Evolutionary conservation across 2,329 filamentous ascomycete genomes (phyloP).

Genomic region (Coniochaeta sp.): DNA sequence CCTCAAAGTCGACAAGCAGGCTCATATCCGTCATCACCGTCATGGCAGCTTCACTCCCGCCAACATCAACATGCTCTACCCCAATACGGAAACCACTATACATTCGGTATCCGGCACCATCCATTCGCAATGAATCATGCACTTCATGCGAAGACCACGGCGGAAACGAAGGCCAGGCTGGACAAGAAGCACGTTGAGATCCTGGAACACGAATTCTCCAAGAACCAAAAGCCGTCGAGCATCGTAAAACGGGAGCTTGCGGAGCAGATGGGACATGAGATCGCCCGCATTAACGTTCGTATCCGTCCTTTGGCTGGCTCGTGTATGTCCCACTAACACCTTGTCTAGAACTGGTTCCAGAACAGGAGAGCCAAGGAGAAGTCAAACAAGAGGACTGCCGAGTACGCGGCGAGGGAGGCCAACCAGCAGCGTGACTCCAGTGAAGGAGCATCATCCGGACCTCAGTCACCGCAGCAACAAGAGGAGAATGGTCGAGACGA

Average conservation of each 20-base stretch:
- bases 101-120: background rate
- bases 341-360: constrained; percentile 59
- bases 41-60: background rate
- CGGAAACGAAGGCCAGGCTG: constrained; percentile 42
- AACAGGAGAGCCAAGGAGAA: constrained; percentile 58
- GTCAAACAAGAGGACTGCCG: constrained; percentile 51
- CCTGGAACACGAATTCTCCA: constrained; percentile 53
- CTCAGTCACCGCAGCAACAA: constrained; percentile 4
- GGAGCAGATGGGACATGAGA: constrained; percentile 54
- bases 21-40: background rate
- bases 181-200: constrained; percentile 53
- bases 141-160: background rate
- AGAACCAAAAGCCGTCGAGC: constrained; percentile 58
- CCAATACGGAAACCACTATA: background rate
- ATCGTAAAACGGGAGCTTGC: constrained; percentile 53
- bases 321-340: constrained; percentile 7
- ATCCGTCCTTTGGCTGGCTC: background rate
- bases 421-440: background rate
- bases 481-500: constrained; percentile 19
- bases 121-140: background rate
- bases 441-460: background rate
- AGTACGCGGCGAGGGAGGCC: constrained; percentile 35
- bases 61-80: background rate
- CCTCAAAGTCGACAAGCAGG: background rate
- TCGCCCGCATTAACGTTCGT: constrained; percentile 55